Percentiles rank a stretch among this genome's conserved stretches.
phyloP scores from a whole-genome alignment of 805 yeast species.

The Komagataella populi region DNA sequence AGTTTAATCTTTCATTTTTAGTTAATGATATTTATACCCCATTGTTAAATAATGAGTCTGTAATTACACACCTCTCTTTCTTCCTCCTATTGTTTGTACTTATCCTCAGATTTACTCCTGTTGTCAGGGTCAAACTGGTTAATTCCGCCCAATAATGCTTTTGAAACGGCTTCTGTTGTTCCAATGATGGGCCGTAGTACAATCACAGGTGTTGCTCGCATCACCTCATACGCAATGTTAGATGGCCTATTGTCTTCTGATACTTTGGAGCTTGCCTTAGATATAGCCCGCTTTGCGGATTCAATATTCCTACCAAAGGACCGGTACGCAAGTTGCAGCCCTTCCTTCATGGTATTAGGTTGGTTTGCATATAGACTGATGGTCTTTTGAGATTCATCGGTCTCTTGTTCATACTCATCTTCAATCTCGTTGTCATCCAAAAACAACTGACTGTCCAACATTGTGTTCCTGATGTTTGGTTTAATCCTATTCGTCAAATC shows the following conservation, averaged over 20 bases:
- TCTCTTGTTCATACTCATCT: slow-evolving; percentile 13
- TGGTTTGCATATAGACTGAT: slow-evolving; percentile 77
- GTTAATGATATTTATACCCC: background rate
- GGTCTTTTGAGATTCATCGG: slow-evolving; percentile 23
- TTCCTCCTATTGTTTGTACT: slow-evolving; percentile 29
- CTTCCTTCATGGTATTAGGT: slow-evolving; percentile 59
- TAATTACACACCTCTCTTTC: background rate
- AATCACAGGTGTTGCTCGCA: slow-evolving; percentile 69
- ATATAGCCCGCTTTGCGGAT: slow-evolving; percentile 51
- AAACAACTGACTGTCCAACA: background rate
- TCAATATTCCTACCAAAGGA: slow-evolving; percentile 57
- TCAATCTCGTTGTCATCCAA: background rate
- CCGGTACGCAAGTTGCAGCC: slow-evolving; percentile 60
- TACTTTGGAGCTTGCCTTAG: slow-evolving; percentile 46
- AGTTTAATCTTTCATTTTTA: background rate
- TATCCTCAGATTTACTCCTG: slow-evolving; percentile 45
- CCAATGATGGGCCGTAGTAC: slow-evolving; percentile 81
- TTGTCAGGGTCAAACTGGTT: slow-evolving; percentile 65
- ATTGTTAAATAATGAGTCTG: background rate
- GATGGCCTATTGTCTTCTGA: slow-evolving; percentile 53
- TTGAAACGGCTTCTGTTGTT: slow-evolving; percentile 80
- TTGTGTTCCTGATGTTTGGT: background rate
- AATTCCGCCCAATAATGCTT: slow-evolving; percentile 70
- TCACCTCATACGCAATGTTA: slow-evolving; percentile 53
- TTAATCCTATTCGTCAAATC: background rate